Conservation (phyloP, 2,329 filamentous ascomycete species). For the Cordyceps militaris region DNA sequence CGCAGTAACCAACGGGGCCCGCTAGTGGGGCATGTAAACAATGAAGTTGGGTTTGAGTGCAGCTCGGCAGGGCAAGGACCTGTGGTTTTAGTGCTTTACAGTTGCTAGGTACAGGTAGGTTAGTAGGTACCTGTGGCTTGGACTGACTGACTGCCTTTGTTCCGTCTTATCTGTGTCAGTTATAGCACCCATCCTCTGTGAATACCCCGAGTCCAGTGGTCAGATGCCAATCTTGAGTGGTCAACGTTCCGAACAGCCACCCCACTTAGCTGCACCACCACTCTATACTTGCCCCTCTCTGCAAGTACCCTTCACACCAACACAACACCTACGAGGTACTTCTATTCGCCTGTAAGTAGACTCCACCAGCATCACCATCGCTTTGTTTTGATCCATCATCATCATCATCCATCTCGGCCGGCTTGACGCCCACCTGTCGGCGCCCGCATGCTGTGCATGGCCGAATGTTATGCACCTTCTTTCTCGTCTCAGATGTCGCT, state of each 20-base stretch:
- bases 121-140: background rate
- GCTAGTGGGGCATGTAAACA: slow-evolving; percentile 7
- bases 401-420: background rate
- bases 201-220: background rate
- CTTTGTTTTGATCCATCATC: slow-evolving; percentile 3
- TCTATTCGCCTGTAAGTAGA: background rate
- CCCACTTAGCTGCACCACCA: background rate
- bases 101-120: no score
- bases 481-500: background rate
- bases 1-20: slow-evolving; percentile 14
- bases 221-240: background rate
- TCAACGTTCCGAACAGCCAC: background rate
- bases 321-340: background rate
- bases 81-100: background rate
- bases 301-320: background rate
- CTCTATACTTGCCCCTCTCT: background rate
- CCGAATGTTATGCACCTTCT: background rate
- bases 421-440: background rate
- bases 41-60: background rate
- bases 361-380: slow-evolving; percentile 2
- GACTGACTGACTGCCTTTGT: background rate
- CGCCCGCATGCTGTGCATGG: slow-evolving; percentile 6
- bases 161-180: background rate
- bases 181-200: background rate
- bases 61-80: background rate